phyloP scores from a whole-genome alignment of 2,329 filamentous ascomycete species.

The Ceratocystis smalleyi region DNA sequence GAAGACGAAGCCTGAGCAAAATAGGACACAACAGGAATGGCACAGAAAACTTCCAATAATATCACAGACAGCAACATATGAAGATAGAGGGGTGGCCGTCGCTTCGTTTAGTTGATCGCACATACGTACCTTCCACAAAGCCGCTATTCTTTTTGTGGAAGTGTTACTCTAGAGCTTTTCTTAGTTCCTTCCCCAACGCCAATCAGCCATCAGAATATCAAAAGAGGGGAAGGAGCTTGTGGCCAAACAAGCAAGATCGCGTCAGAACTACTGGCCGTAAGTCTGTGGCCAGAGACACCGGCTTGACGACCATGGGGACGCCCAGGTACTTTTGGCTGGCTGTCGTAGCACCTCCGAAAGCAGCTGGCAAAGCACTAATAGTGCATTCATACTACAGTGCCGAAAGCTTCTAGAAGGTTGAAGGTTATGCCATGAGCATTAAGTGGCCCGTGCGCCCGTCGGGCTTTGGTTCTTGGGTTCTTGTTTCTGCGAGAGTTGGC shows the following conservation, averaged over 20 bases:
- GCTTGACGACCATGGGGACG: background rate
- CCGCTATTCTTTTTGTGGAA: background rate
- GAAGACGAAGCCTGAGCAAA: background rate
- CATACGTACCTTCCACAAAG: no score
- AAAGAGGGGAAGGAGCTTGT: background rate
- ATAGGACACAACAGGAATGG: background rate
- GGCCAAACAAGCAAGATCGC: background rate
- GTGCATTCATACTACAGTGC: slow-evolving; percentile 1
- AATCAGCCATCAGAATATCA: background rate
- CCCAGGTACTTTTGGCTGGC: background rate
- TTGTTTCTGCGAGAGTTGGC: background rate
- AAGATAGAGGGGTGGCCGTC: background rate
- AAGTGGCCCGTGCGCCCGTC: background rate
- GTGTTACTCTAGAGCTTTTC: background rate
- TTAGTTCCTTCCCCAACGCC: background rate
- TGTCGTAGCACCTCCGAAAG: background rate
- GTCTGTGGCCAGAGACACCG: background rate
- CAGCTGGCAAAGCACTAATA: background rate
- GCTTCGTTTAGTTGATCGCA: no score
- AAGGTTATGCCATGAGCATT: background rate
- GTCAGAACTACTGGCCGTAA: background rate
- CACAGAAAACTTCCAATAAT: background rate
- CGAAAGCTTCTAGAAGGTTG: slow-evolving; percentile 12
- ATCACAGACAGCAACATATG: background rate
- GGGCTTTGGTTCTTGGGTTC: background rate